Evolutionary conservation across 2,329 filamentous ascomycete genomes (phyloP), one percentile per base, ranked within the genome.

Genomic region (Sordariomycetes sp.): DNA sequence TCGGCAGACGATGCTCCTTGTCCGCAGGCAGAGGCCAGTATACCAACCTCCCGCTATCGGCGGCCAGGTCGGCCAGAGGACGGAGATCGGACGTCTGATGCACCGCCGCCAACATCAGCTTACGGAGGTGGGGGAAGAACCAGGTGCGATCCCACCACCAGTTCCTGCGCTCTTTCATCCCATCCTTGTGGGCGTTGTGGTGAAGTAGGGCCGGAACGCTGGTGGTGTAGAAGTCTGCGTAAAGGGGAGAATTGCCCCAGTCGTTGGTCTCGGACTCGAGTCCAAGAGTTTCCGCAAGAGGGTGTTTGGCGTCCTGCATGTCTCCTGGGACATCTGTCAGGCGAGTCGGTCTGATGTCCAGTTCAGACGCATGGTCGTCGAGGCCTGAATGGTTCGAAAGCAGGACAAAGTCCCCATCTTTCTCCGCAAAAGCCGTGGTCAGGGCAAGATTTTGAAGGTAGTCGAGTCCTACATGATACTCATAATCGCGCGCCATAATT

Each of bases 391-490:
- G 34, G 34, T 53, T 39, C 16, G 39, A 38, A 4, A 53, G 29
- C 6, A n/a, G 17, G 11, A 51, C 18, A 24, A 48, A 45, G 8
- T 38, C 39, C 4, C 48, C 47, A 21, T 50, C 45, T 6, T 45
- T 37, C 23, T 50, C 44, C n/a, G 38, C 36, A 30, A 40, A 43
- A 11, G 41, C 36, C 6, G 46, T 49, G 8, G 42, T 40, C 3
- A 38, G 24, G 31, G 44, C 42, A 2, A 51, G 29, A 11, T 41
- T 37, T 33, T 51, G 49, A 4, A 33, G 4, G 27, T 52, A 53
- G 33, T 53, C 49, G 19, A 53, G 42, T 3, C 48, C 48, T 6
- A 53, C 20, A 16, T 42, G 38, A 16, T 38, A 50, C 33, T 53
- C 50, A 17, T 39, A 43, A 14, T 47, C 40, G 19, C 21, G 12